A percentile compares a stretch with the other conserved stretches of the same genome.
These are phyloP conservation scores for Diaporthe sp. DNA, from an alignment of 2,329 filamentous ascomycete species.

Conservation along the genomic window DNA sequence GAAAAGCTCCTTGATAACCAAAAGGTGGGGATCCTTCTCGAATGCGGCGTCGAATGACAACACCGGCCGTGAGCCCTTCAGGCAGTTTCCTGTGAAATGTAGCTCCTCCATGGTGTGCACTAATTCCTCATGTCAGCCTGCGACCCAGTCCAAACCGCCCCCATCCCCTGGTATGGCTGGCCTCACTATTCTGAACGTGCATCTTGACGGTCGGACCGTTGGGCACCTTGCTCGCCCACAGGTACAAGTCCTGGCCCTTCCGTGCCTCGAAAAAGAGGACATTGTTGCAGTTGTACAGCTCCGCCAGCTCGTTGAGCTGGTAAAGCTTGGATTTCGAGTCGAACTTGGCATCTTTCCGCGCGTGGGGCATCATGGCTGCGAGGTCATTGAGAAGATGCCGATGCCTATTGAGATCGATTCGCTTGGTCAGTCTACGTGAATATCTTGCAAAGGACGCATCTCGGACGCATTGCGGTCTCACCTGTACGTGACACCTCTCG, in stretches of 20 bases:
- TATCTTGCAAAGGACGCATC: background rate
- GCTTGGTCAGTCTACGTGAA: background rate
- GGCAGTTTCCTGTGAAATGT: slow-evolving; percentile 95
- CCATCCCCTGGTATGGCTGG: background rate
- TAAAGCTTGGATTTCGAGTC: slow-evolving; percentile 93
- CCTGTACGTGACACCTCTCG: slow-evolving; percentile 91
- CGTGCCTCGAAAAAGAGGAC: slow-evolving; percentile 95
- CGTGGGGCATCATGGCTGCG: slow-evolving; percentile 89
- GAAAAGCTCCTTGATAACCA: slow-evolving; percentile 90
- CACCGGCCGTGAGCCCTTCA: slow-evolving; percentile 92
- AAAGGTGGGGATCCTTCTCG: slow-evolving; percentile 83
- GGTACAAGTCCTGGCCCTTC: slow-evolving; percentile 94
- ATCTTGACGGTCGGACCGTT: slow-evolving; percentile 76
- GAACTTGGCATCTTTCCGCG: slow-evolving; percentile 94
- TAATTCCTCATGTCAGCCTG: slow-evolving; percentile 49
- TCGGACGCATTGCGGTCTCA: slow-evolving; percentile 54
- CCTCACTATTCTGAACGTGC: slow-evolving; percentile 81
- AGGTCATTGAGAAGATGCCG: slow-evolving; percentile 94
- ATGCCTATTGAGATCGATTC: slow-evolving; percentile 70
- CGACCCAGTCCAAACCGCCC: background rate
- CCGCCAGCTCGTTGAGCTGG: slow-evolving; percentile 81
- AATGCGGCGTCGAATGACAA: slow-evolving; percentile 94
- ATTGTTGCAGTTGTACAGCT: slow-evolving; percentile 90
- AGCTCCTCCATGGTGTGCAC: slow-evolving; percentile 97
- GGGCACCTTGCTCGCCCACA: slow-evolving; percentile 93